Evolutionary conservation across 2,329 filamentous ascomycete species (phyloP).

Genomic region (Malbranchea zuffiana): DNA sequence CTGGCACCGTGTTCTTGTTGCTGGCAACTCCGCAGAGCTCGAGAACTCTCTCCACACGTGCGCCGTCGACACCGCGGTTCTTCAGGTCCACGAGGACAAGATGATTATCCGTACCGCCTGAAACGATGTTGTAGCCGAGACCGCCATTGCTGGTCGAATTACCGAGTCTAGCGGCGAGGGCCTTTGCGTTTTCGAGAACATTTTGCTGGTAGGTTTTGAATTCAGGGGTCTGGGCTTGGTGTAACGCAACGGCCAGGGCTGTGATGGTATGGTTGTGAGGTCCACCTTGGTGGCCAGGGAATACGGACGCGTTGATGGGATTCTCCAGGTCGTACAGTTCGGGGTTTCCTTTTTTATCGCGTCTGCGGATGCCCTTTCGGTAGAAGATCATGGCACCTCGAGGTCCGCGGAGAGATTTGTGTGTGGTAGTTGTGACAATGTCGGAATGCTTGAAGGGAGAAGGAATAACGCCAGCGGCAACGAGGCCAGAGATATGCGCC

Average conservation of each 20-base stretch:
- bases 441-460: slow-evolving; percentile 88
- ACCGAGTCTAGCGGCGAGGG: slow-evolving; percentile 59
- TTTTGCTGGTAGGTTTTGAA: slow-evolving; percentile 92
- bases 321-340: slow-evolving; percentile 85
- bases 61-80: slow-evolving; percentile 75
- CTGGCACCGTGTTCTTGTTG: slow-evolving; percentile 98
- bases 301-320: slow-evolving; percentile 97
- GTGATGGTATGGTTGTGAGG: slow-evolving; percentile 99
- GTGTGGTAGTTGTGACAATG: slow-evolving; percentile 94
- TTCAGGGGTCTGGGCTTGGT: slow-evolving; percentile 81
- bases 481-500: slow-evolving; percentile 95
- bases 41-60: slow-evolving; percentile 78
- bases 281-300: slow-evolving; percentile 96
- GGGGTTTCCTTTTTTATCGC: slow-evolving; percentile 86
- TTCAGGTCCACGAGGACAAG: slow-evolving; percentile 94
- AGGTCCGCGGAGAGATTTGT: slow-evolving; percentile 96
- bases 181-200: slow-evolving; percentile 87
- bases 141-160: slow-evolving; percentile 59
- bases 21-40: slow-evolving; percentile 92
- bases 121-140: slow-evolving; percentile 87
- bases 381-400: slow-evolving; percentile 99
- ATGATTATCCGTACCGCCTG: slow-evolving; percentile 93
- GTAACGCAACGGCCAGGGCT: slow-evolving; percentile 83
- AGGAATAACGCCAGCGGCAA: slow-evolving; percentile 85
- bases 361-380: slow-evolving; percentile 87